A percentile compares a stretch with the other conserved stretches of the same genome.
These are phyloP conservation scores for Nicotiana attenuata DNA, from an alignment of 257 asterid genomes.

Conservation along the genomic window DNA sequence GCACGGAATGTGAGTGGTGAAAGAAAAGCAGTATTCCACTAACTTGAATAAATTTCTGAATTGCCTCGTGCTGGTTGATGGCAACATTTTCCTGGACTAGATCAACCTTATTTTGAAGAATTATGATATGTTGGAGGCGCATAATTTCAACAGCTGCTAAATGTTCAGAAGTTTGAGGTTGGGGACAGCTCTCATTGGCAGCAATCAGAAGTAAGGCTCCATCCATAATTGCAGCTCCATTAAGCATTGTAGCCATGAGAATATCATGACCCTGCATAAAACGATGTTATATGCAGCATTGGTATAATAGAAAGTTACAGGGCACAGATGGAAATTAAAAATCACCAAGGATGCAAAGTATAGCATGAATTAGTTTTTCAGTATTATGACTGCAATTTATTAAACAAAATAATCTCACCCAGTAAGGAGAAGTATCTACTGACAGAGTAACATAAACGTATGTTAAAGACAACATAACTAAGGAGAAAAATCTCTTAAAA, in stretches of 20 bases:
- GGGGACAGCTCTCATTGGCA: constrained; percentile 94
- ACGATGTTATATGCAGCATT: not conserved
- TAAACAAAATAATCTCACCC: no score
- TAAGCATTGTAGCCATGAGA: constrained; percentile 99
- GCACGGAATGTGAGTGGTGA: not conserved
- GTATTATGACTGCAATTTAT: no score
- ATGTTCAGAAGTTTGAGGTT: constrained; percentile 97
- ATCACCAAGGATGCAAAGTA: no score
- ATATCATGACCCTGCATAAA: constrained; percentile 75
- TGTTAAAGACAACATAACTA: no score
- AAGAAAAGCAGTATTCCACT: not conserved
- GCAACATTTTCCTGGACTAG: constrained; percentile 95
- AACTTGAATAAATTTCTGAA: constrained; percentile 85
- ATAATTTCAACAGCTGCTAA: constrained; percentile 94
- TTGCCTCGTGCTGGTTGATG: constrained; percentile 94
- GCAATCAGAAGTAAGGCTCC: constrained; percentile 95
- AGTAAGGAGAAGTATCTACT: no score
- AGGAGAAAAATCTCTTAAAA: no score
- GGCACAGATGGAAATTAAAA: no score
- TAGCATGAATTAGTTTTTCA: no score
- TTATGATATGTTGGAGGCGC: constrained; percentile 92
- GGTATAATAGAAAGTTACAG: not conserved
- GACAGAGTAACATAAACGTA: no score
- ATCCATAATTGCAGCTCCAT: constrained; percentile 96
- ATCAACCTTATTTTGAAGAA: constrained; percentile 96